These are phyloP conservation scores for Fraxinus latifolia DNA, from an alignment of 305 asterid genomes.

Conservation along the genomic window DNA sequence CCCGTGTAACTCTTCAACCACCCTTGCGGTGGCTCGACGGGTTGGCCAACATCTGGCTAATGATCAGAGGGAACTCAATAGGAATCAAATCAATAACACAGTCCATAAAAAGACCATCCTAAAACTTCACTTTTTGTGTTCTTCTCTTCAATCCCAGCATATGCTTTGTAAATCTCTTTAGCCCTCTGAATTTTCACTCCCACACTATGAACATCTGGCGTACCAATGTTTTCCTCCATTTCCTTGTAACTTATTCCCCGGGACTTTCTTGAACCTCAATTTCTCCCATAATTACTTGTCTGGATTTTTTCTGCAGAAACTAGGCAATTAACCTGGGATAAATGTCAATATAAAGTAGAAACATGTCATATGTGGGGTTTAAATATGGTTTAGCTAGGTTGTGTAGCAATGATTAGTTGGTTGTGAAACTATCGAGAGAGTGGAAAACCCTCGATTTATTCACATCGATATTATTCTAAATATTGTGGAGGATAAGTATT, in stretches of 20 bases:
- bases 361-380: neutral
- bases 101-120: conserved; percentile 65
- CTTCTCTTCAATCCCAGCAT: conserved; percentile 50
- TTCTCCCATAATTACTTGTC: conserved; percentile 42
- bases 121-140: conserved; percentile 57
- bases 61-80: conserved; percentile 63
- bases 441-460: conserved; percentile 22
- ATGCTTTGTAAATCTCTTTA: conserved; percentile 29
- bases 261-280: conserved; percentile 25
- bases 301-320: neutral
- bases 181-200: conserved; percentile 35
- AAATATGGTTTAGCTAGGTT: neutral
- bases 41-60: conserved; percentile 57
- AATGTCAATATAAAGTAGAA: neutral
- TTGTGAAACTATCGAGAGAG: conserved; percentile 38
- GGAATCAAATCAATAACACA: conserved; percentile 74
- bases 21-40: conserved; percentile 59
- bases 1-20: conserved; percentile 48
- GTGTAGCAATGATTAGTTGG: conserved; percentile 33
- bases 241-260: conserved; percentile 16
- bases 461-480: neutral
- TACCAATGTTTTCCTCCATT: conserved; percentile 24
- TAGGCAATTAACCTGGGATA: neutral
- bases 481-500: neutral
- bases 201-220: conserved; percentile 34